Percentiles rank a stretch among this genome's conserved stretches.
phyloP scores from a whole-genome alignment of 257 asterid genomes.

The Plectranthus barbatus region DNA sequence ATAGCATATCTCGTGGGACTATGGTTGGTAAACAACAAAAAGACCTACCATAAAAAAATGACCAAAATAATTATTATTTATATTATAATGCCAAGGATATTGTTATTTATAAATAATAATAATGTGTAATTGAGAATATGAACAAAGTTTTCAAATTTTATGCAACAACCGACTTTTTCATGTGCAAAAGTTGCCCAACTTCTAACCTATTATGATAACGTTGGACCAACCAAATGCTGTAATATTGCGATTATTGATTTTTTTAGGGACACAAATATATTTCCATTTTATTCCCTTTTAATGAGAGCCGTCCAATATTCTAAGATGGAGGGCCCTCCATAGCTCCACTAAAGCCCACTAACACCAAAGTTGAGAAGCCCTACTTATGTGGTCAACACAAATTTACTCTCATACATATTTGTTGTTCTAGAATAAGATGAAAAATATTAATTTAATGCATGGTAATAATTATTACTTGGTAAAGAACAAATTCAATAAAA shows the following conservation, averaged over 20 bases:
- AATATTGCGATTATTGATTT: slow-evolving; percentile 1
- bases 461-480: too few species aligned
- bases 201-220: slow-evolving; percentile 5
- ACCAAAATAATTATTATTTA: not conserved
- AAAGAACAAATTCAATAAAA: too few species aligned
- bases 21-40: slow-evolving; percentile 1
- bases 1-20: not conserved
- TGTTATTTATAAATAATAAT: not conserved
- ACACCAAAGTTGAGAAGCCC: slow-evolving; percentile 8
- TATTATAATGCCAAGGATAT: not conserved
- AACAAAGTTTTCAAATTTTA: not conserved
- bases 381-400: not conserved
- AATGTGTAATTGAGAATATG: not conserved
- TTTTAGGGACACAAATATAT: not conserved
- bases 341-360: slow-evolving; percentile 24
- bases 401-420: too few species aligned
- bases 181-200: slow-evolving; percentile 7
- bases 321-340: slow-evolving; percentile 19
- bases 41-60: not conserved
- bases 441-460: too few species aligned
- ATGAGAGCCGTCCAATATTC: slow-evolving; percentile 19
- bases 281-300: slow-evolving; percentile 13
- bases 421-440: too few species aligned
- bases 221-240: not conserved
- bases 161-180: not conserved